Base-by-base conservation (phyloP, 257 asterid species). In the Euphrasia confusa region DNA sequence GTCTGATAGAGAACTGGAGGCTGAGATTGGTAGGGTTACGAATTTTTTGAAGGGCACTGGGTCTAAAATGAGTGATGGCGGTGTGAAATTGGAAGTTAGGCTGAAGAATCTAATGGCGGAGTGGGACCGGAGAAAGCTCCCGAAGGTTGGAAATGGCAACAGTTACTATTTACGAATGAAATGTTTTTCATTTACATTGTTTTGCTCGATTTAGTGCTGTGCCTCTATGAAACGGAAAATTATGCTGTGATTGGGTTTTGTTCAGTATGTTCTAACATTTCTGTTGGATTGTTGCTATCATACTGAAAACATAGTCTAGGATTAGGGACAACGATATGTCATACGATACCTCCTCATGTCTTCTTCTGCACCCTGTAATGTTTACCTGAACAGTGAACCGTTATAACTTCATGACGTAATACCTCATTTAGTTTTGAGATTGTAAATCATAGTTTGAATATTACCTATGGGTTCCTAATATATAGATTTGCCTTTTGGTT, bases 141-240 rank as follows among this genome's bases (percentile, higher is more conserved):
- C n/a, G 14, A 52, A 78, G 86, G 86, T 81, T 74, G 72, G 74
- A 4, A n/a, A 33, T 15, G 60, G 33, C 60, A 12, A 3, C 39
- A 32, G 67, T 78, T 63, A 13, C n/a, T 32, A 2, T n/a, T 13
- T n/a, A n/a, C 8, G 7, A 45, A 32, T 73, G 39, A 50, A 14
- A 58, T 32, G 48, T 15, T 37, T 1, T 58, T 14, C 6, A 47
- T 59, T 45, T 13, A 45, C n/a, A 44, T 58, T 56, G 9, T 60
- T 50, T 18, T 24, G 67, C 30, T 37, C 52, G 15, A 45, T 59
- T 67, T 59, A 37, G 67, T 49, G 49, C 35, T 21, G 26, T 64
- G 49, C 28, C 67, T 56, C 39, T 17, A 65, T 35, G 57, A 10
- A 40, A 62, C 13, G 63, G 24, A 21, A 58, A 53, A 44, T 42